Base-by-base conservation (phyloP, 2,329 filamentous ascomycete species). In the Exophiala mesophila region DNA sequence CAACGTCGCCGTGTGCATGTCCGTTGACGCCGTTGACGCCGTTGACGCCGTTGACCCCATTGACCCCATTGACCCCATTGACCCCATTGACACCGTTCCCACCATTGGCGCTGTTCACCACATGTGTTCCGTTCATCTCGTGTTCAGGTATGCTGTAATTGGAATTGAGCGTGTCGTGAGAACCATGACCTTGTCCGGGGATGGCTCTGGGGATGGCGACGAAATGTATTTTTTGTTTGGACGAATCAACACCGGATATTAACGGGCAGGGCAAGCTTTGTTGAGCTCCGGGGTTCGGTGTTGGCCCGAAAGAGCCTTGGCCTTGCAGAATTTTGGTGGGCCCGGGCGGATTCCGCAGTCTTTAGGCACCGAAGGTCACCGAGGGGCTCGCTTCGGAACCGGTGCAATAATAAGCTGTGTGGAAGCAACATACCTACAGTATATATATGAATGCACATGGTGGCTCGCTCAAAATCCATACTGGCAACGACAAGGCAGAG, bases 1-100 rank as follows among this genome's bases (percentile, higher is more conserved):
- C 74, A 34, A 60, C 36, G 16, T 39, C 39, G 18, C 45, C 50
- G 13, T 39, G 26, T 13, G 26, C 26, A 23, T 39, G 36, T 8
- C 41, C 45, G n/a, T 51, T 36, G 30, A 41, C 32, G 16, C 38
- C 39, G 39, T 45, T 45, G 32, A 19, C 13, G 23, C 28, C 19
- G 10, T 40, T 21, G 24, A 28, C 24, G 23, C 16, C 7, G 16
- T 32, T 7, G 6, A 13, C 15, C 7, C 29, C 29, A 17, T 32
- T 32, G 6, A 13, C 15, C 7, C 29, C 29, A 17, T 32, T 32
- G 6, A 13, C 15, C 7, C 29, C 29, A 17, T 32, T 32, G 6
- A 13, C 15, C 7, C 29, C 29, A 17, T 32, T 32, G 24, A n/a
- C n/a, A 28, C 24, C 24, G 24, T 28, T 28, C 8, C 8, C n/a